Evolutionary conservation across 208 protist species (phyloP), one percentile per base, ranked within the genome.

Genomic region (Sergeia podlipaevii): DNA sequence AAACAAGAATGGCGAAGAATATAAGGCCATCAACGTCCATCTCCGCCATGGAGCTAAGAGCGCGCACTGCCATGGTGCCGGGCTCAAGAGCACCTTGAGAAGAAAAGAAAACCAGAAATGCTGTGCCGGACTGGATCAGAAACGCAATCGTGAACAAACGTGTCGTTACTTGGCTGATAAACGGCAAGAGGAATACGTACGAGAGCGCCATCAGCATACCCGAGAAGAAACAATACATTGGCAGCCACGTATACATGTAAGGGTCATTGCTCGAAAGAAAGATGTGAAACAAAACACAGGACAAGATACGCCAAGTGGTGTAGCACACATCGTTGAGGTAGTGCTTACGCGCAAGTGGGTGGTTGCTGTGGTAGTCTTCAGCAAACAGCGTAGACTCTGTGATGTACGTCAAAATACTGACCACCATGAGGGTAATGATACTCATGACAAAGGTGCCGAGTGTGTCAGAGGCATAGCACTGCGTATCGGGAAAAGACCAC

Each of bases 121-220:
- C 49, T 6, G 47, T 23, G 10, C 26, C 23, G 13, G 65, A 7
- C 21, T 15, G 29, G 3, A 48, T 24, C 13, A 72, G 32, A 43
- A 56, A 66, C 4, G 29, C 38, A 8, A 7, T 46, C 15, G 60
- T 55, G 27, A 48, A 67, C 6, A 67, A 27, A 4, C 61, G 54
- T 26, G 45, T 71, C 15, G 32, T 46, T 13, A 10, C 13, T 20
- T 71, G 65, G 21, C 36, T 39, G 24, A 49, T 36, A 32, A 59
- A 71, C 5, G 65, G 65, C 7, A 71, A 38, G n/a, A 60, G 61
- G 23, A 71, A 61, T 3, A 52, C 32, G 60, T 65, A 60, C 18
- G 43, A 29, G 5, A 30, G n/a, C 5, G 49, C 24, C 49, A 71
- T 37, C 15, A 71, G 38, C 8, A 13, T 18, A 23, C 20, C 20